A percentile compares a stretch with the other conserved stretches of the same genome.
These are phyloP conservation scores for Neopestalotiopsis clavispora DNA, from an alignment of 2,329 filamentous ascomycete genomes.

Conservation along the genomic window DNA sequence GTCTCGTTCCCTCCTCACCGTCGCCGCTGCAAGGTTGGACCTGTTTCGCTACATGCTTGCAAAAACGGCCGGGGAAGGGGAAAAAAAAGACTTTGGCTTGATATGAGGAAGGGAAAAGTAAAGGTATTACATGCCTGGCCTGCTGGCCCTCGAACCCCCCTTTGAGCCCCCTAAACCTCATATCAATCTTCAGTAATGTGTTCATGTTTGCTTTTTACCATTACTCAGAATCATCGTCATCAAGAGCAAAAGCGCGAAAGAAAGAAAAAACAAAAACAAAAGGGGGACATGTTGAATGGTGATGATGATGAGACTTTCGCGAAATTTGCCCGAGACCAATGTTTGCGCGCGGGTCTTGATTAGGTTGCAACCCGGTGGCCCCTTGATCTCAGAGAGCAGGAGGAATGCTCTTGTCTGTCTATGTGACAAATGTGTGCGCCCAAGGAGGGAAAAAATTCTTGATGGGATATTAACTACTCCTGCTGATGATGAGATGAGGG, in stretches of 20 bases:
- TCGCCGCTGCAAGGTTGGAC: neutral
- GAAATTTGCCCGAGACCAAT: constrained; percentile 2
- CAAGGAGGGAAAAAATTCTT: neutral
- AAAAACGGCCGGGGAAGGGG: too few relatives aligned
- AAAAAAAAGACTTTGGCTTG: too few relatives aligned
- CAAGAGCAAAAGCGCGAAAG: neutral
- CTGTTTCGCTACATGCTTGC: too few relatives aligned
- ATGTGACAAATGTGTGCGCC: neutral
- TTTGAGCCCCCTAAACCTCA: too few relatives aligned
- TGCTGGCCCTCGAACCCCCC: too few relatives aligned
- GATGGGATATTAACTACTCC: neutral
- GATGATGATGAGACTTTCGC: neutral
- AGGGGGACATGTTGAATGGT: neutral
- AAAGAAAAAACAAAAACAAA: neutral
- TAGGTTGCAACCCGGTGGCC: neutral
- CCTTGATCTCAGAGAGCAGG: neutral
- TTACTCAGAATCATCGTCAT: neutral
- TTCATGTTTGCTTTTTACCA: neutral
- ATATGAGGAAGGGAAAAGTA: too few relatives aligned
- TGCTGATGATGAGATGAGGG: neutral
- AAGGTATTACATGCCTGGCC: too few relatives aligned
- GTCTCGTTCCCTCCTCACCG: neutral
- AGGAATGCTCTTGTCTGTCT: neutral
- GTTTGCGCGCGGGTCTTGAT: neutral
- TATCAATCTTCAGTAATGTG: too few relatives aligned